A percentile compares a stretch with the other conserved stretches of the same genome.
Evolutionary conservation across 176 grass and related monocot species (phyloP).

Genomic region (Avena sativa): DNA sequence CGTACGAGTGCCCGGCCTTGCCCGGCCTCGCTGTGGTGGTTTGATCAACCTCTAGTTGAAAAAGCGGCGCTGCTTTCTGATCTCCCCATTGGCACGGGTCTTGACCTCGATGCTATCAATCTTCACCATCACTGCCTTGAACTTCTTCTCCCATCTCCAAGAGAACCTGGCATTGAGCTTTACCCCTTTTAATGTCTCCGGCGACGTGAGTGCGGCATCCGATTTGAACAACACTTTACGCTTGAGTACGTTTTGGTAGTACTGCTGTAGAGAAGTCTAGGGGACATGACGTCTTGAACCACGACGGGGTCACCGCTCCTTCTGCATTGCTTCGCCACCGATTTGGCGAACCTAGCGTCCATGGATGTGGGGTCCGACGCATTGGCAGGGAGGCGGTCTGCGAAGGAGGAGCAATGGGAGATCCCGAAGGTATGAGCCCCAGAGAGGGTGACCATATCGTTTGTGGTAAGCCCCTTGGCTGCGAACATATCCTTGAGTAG

Average conservation of each 20-base stretch:
- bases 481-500: slow-evolving; percentile 4
- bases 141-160: background rate
- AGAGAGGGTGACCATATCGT: slow-evolving; percentile 53
- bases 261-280: slow-evolving; percentile 38
- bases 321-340: background rate
- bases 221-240: slow-evolving; percentile 52
- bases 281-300: slow-evolving; percentile 51
- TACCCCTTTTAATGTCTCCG: slow-evolving; percentile 29
- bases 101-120: background rate
- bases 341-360: background rate
- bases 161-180: slow-evolving; percentile 25
- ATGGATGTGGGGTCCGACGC: background rate
- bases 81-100: background rate
- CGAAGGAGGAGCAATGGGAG: slow-evolving; percentile 53
- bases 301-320: slow-evolving; percentile 35
- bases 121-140: background rate
- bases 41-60: background rate
- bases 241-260: slow-evolving; percentile 56
- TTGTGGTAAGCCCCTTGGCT: slow-evolving; percentile 36
- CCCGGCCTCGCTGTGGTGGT: background rate
- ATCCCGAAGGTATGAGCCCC: slow-evolving; percentile 56
- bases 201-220: slow-evolving; percentile 42
- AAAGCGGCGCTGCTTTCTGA: background rate
- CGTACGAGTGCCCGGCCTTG: no score
- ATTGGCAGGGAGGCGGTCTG: slow-evolving; percentile 1